A percentile compares a stretch with the other conserved stretches of the same genome.
Evolutionary conservation across 1,284 basidiomycete genomes (phyloP).

Genomic region (Porogramme epimiltina): DNA sequence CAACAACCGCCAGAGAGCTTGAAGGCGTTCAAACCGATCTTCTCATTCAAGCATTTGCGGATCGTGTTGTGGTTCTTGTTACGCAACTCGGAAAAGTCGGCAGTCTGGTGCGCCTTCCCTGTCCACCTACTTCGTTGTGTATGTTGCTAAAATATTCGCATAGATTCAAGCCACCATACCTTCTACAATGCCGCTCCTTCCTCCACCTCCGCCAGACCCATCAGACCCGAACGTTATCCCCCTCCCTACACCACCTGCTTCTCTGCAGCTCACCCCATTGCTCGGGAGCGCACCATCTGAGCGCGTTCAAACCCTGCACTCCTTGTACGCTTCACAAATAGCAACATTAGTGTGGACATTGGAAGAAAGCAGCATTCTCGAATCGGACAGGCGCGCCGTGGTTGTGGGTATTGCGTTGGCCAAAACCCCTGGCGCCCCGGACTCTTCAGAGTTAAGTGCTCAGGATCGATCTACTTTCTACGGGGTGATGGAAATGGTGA

Average conservation of each 20-base stretch:
- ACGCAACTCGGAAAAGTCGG: slow-evolving; percentile 90
- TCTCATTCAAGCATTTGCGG: slow-evolving; percentile 75
- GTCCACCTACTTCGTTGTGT: background rate
- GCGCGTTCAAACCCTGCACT: slow-evolving; percentile 71
- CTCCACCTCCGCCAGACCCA: slow-evolving; percentile 39
- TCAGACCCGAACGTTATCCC: slow-evolving; percentile 35
- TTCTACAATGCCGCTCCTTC: slow-evolving; percentile 59
- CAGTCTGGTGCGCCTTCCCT: slow-evolving; percentile 58
- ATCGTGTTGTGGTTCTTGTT: slow-evolving; percentile 79
- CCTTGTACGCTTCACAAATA: slow-evolving; percentile 84
- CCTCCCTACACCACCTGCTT: slow-evolving; percentile 72
- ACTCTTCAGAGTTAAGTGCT: slow-evolving; percentile 36
- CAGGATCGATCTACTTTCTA: slow-evolving; percentile 63
- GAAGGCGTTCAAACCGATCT: slow-evolving; percentile 71
- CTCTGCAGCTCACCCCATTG: slow-evolving; percentile 74
- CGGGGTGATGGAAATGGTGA: slow-evolving; percentile 68
- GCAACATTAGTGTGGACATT: slow-evolving; percentile 81
- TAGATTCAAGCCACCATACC: slow-evolving; percentile 87
- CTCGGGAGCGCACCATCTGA: slow-evolving; percentile 72
- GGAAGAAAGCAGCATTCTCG: slow-evolving; percentile 42
- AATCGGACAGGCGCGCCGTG: slow-evolving; percentile 50
- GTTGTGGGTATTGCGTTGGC: slow-evolving; percentile 72
- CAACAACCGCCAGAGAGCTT: slow-evolving; percentile 48
- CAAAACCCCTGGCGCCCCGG: slow-evolving; percentile 36
- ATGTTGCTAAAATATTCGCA: background rate